Percentiles rank a stretch among this genome's conserved stretches.
phyloP scores from a whole-genome alignment of 2,329 filamentous ascomycete species.

The Colletotrichum cuscutae region DNA sequence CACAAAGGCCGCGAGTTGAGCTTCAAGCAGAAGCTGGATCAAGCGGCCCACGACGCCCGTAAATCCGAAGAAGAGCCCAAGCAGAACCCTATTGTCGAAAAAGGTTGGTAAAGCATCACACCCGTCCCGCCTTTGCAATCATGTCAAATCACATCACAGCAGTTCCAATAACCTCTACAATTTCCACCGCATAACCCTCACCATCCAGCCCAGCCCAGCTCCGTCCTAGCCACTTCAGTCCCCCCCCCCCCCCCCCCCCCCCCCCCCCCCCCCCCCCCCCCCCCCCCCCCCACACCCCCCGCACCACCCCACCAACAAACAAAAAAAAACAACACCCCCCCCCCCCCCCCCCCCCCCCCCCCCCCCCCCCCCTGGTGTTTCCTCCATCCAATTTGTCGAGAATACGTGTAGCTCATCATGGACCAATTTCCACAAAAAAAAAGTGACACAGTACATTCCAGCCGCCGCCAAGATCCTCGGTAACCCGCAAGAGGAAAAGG shows the following conservation, averaged over 20 bases:
- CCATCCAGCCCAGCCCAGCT: background rate
- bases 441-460: constrained; percentile 57
- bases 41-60: constrained; percentile 49
- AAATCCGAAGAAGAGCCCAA: constrained; percentile 38
- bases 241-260: too few relatives aligned
- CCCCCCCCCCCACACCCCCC: too few relatives aligned
- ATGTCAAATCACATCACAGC: background rate
- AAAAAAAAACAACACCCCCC: too few relatives aligned
- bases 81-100: constrained; percentile 52
- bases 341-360: too few relatives aligned
- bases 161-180: background rate
- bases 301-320: too few relatives aligned
- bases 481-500: constrained; percentile 41
- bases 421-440: constrained; percentile 15
- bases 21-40: constrained; percentile 58
- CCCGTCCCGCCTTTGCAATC: background rate
- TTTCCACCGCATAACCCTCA: background rate
- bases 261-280: too few relatives aligned
- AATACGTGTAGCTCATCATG: constrained; percentile 17
- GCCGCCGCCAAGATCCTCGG: constrained; percentile 54
- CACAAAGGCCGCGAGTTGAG: constrained; percentile 38
- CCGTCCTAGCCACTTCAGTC: background rate
- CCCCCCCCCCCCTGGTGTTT: background rate
- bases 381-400: background rate
- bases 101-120: constrained; percentile 46